These are phyloP conservation scores for Penicillium daleae DNA, from an alignment of 495 filamentous ascomycete species.

Conservation along the genomic window DNA sequence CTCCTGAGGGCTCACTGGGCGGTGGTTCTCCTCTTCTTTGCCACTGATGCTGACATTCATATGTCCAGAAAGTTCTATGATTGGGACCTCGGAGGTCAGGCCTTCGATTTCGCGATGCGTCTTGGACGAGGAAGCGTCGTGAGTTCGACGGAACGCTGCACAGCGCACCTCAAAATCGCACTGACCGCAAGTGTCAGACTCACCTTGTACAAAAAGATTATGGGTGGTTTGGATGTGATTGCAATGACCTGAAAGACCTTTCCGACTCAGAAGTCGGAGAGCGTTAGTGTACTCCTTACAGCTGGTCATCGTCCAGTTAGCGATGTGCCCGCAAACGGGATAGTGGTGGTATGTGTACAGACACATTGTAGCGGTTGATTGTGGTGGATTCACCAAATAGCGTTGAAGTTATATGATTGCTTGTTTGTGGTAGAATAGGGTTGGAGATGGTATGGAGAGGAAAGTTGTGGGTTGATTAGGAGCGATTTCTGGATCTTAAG, in stretches of 20 bases:
- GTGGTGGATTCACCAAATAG: neutral
- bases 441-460: neutral
- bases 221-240: constrained; percentile 9
- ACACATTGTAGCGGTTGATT: constrained; percentile 28
- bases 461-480: neutral
- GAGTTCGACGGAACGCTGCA: neutral
- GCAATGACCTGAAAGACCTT: constrained; percentile 7
- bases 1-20: neutral
- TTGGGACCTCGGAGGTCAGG: neutral
- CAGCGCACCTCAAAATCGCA: constrained; percentile 17
- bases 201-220: constrained; percentile 1
- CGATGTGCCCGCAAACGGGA: constrained; percentile 35
- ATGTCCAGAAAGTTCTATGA: constrained; percentile 17
- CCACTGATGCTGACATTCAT: constrained; percentile 17
- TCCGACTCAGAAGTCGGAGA: constrained; percentile 17
- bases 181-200: constrained; percentile 14
- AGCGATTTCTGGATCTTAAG: neutral
- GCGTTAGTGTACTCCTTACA: constrained; percentile 29
- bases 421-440: neutral
- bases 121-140: neutral
- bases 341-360: constrained; percentile 34
- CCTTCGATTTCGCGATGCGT: constrained; percentile 9
- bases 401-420: too few species aligned
- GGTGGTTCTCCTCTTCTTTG: neutral
- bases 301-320: constrained; percentile 29